These are phyloP conservation scores for Leucosporidium creatinivorum DNA, from an alignment of 768 basidiomycete genomes.

Conservation along the genomic window DNA sequence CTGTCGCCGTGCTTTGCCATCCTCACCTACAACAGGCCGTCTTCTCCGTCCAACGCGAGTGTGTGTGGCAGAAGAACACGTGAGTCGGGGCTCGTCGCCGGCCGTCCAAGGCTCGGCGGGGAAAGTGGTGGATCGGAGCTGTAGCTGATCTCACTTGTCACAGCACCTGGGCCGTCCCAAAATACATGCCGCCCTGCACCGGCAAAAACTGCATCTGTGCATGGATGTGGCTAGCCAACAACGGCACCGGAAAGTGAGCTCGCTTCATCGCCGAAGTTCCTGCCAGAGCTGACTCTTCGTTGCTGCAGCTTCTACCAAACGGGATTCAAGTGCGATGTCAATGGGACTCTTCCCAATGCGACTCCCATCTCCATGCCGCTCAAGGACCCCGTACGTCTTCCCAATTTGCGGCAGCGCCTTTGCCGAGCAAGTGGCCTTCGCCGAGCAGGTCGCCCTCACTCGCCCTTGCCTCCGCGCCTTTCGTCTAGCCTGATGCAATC, in stretches of 20 bases:
- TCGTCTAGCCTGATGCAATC: no score
- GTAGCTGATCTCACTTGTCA: neutral
- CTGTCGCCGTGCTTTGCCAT: no score
- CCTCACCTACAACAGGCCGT: neutral
- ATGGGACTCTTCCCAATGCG: neutral
- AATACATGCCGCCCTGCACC: conserved; percentile 37
- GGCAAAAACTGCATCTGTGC: conserved; percentile 38
- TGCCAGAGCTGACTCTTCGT: neutral
- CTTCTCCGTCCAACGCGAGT: conserved; percentile 37
- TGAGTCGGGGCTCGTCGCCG: conserved; percentile 12
- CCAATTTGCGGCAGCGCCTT: neutral
- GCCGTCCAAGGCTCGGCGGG: neutral
- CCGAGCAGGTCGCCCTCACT: no score
- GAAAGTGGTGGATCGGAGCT: neutral
- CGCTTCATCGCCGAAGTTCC: neutral
- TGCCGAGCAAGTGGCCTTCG: no score
- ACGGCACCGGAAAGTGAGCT: conserved; percentile 6
- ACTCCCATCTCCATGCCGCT: neutral
- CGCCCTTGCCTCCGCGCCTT: no score
- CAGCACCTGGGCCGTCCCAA: conserved; percentile 25
- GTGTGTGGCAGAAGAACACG: conserved; percentile 34
- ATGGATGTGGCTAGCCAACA: conserved; percentile 30
- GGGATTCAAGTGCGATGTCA: neutral
- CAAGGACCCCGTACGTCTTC: neutral
- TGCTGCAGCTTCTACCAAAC: neutral